These are phyloP conservation scores for Notholithocarpus densiflorus DNA, from an alignment of 306 rosid species.

Conservation along the genomic window DNA sequence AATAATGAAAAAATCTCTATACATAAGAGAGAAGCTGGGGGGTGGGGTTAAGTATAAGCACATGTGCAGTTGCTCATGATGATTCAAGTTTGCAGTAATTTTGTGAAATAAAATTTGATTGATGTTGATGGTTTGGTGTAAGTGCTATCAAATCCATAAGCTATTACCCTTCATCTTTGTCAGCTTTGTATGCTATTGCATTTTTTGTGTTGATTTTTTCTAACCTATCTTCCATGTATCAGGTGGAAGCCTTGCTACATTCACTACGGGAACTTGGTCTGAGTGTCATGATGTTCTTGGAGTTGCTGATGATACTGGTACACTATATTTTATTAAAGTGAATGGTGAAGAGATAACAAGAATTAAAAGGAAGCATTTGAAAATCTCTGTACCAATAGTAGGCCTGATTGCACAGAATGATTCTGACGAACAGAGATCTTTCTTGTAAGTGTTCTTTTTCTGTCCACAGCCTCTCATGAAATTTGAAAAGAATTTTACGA, in stretches of 20 bases:
- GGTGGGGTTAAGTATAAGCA: not conserved
- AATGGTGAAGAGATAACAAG: slow-evolving; percentile 71
- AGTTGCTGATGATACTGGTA: slow-evolving; percentile 66
- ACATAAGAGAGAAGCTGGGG: not conserved
- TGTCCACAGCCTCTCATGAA: slow-evolving; percentile 11
- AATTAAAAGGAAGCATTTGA: slow-evolving; percentile 55
- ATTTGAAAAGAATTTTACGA: slow-evolving; percentile 1
- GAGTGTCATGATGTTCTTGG: slow-evolving; percentile 80
- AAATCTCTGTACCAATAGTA: slow-evolving; percentile 60
- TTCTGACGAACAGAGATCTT: slow-evolving; percentile 41
- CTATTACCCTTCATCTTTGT: not conserved
- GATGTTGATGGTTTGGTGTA: not conserved
- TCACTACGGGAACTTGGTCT: slow-evolving; percentile 86
- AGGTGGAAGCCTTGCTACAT: slow-evolving; percentile 64
- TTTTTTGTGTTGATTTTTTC: slow-evolving; percentile 1
- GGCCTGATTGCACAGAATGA: slow-evolving; percentile 48
- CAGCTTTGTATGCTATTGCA: not conserved
- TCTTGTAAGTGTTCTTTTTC: slow-evolving; percentile 52
- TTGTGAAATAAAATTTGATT: not conserved
- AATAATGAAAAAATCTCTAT: not conserved
- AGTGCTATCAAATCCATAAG: not conserved
- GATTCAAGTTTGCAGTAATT: not conserved
- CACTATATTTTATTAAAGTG: slow-evolving; percentile 70
- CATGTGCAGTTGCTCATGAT: not conserved
- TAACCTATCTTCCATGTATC: slow-evolving; percentile 27